Evolutionary conservation across 768 basidiomycete genomes (phyloP).

Genomic region (Leccinum boreale): DNA sequence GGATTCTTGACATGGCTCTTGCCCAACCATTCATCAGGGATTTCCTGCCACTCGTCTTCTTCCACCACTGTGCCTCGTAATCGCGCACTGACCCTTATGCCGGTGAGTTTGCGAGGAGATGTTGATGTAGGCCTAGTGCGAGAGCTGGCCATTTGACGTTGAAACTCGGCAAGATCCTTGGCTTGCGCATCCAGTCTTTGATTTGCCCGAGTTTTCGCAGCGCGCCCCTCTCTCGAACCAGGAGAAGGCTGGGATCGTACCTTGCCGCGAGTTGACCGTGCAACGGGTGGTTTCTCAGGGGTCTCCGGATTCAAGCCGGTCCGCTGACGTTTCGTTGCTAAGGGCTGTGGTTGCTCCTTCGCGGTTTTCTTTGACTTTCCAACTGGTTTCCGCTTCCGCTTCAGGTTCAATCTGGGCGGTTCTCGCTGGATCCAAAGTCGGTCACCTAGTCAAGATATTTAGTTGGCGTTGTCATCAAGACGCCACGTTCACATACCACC

Average conservation of each 20-base stretch:
- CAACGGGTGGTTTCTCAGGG: conserved; percentile 4
- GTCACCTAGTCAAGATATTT: conserved; percentile 47
- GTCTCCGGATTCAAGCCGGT: conserved; percentile 2
- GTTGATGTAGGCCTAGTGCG: conserved; percentile 8
- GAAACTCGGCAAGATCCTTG: conserved; percentile 61
- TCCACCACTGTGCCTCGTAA: conserved; percentile 50
- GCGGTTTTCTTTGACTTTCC: conserved; percentile 11
- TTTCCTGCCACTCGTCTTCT: conserved; percentile 73
- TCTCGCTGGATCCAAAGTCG: conserved; percentile 86
- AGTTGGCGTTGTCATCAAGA: background rate
- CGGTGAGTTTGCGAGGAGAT: conserved; percentile 36
- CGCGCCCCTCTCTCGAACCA: conserved; percentile 49
- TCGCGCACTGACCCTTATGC: conserved; percentile 66
- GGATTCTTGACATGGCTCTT: conserved; percentile 12
- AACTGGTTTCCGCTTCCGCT: conserved; percentile 40
- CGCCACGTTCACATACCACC: conserved; percentile 47
- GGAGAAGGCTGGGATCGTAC: conserved; percentile 16
- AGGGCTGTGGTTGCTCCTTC: conserved; percentile 19
- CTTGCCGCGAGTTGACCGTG: conserved; percentile 15
- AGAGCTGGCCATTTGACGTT: conserved; percentile 39
- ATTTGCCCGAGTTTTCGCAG: conserved; percentile 71
- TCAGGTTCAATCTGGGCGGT: conserved; percentile 45
- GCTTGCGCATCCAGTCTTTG: conserved; percentile 65
- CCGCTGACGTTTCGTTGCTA: conserved; percentile 27
- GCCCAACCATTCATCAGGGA: conserved; percentile 70